A percentile compares a stretch with the other conserved stretches of the same genome.
These are phyloP conservation scores for Olyra latifolia DNA, from an alignment of 176 grass and related monocot genomes.

Conservation along the genomic window DNA sequence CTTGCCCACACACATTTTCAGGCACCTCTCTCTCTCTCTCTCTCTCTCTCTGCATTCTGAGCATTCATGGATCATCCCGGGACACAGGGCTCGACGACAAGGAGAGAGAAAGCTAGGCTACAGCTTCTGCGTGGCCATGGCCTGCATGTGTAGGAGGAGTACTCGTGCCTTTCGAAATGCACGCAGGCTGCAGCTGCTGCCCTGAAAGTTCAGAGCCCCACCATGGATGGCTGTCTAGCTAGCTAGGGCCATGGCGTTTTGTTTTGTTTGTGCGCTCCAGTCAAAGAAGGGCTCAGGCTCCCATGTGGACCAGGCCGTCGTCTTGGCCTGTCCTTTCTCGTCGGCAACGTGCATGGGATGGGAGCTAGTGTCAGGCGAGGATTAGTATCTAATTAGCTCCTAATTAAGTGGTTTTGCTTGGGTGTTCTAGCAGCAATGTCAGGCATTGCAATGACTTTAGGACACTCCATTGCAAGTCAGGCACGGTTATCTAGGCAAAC, in stretches of 20 bases:
- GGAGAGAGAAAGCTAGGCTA: background rate
- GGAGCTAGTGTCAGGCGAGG: background rate
- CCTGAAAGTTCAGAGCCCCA: background rate
- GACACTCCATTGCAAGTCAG: background rate
- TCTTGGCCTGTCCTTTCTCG: background rate
- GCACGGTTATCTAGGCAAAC: background rate
- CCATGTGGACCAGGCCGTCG: background rate
- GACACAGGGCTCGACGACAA: constrained; percentile 27
- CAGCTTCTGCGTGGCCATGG: background rate
- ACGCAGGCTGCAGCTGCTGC: background rate
- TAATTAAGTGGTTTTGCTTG: background rate
- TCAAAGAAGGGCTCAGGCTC: constrained; percentile 20
- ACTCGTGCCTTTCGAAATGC: background rate
- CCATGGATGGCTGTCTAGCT: background rate
- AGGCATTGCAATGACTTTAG: background rate
- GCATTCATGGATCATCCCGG: background rate
- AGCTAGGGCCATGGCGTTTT: background rate
- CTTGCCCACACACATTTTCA: background rate
- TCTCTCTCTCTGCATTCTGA: background rate
- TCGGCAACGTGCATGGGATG: background rate
- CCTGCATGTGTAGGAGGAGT: background rate
- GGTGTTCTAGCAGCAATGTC: constrained; percentile 18
- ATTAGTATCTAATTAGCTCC: background rate
- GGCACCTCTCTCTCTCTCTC: background rate
- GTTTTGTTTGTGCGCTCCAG: background rate